Evolutionary conservation across 345 rosid genomes (phyloP).

Genomic region (Aethionema arabicum): DNA sequence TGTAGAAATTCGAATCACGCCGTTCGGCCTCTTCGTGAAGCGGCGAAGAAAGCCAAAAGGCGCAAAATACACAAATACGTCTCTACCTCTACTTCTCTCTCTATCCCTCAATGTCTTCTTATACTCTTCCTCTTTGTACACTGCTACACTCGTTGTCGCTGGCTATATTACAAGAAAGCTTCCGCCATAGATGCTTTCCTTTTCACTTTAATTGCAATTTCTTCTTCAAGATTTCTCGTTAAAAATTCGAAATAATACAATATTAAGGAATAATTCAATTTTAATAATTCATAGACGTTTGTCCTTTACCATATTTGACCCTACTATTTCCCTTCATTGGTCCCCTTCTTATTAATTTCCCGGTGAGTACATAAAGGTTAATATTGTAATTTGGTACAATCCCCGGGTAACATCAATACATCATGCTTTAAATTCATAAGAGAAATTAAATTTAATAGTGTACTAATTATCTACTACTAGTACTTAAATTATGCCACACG

Average conservation of each 20-base stretch:
- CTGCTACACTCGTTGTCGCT: slow-evolving; percentile 24
- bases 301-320: slow-evolving; percentile 37
- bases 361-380: not conserved
- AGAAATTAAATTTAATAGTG: not conserved
- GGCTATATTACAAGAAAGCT: slow-evolving; percentile 17
- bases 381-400: not conserved
- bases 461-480: not conserved
- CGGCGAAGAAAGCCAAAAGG: slow-evolving; percentile 19
- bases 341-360: slow-evolving; percentile 7
- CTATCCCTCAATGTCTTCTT: not conserved
- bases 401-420: slow-evolving; percentile 1
- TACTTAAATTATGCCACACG: slow-evolving; percentile 26
- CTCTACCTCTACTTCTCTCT: slow-evolving; percentile 10
- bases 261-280: not conserved
- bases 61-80: slow-evolving; percentile 1
- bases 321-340: not conserved
- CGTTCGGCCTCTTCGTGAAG: slow-evolving; percentile 20
- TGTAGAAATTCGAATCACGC: slow-evolving; percentile 19
- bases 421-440: not conserved
- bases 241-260: slow-evolving; percentile 13
- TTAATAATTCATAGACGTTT: slow-evolving; percentile 19
- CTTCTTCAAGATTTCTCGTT: not conserved
- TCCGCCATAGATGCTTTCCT: slow-evolving; percentile 27
- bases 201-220: not conserved
- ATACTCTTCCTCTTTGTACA: not conserved